A percentile compares a stretch with the other conserved stretches of the same genome.
Evolutionary conservation across 805 yeast genomes (phyloP).

Genomic region (Candida nemodendra): DNA sequence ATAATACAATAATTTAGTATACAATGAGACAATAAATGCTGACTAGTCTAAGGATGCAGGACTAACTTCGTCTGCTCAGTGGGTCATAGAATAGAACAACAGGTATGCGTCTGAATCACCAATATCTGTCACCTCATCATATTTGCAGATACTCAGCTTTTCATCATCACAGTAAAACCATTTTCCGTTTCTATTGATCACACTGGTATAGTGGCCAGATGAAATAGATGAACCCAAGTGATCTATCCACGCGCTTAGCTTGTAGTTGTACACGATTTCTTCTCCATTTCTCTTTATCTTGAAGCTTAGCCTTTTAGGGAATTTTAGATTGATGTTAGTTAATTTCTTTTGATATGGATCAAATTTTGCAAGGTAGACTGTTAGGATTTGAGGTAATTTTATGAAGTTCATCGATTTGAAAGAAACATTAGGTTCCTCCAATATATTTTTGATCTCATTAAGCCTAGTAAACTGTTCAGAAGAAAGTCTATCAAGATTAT

Average conservation of each 20-base stretch:
- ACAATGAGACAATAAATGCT: too few species aligned
- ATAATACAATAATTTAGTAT: too few species aligned
- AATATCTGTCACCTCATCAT: slow-evolving; percentile 32
- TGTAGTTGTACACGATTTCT: slow-evolving; percentile 40
- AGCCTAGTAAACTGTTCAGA: slow-evolving; percentile 22
- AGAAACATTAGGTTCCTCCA: slow-evolving; percentile 29
- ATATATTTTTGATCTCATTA: slow-evolving; percentile 14
- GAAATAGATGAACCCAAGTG: slow-evolving; percentile 63
- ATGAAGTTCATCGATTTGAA: slow-evolving; percentile 31
- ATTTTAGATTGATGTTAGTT: slow-evolving; percentile 21
- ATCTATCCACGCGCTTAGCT: slow-evolving; percentile 61
- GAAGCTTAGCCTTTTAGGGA: slow-evolving; percentile 32
- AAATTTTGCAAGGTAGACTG: slow-evolving; percentile 33
- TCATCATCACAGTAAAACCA: slow-evolving; percentile 84
- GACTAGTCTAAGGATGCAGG: too few species aligned
- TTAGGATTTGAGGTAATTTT: slow-evolving; percentile 34
- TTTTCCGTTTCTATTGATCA: slow-evolving; percentile 53
- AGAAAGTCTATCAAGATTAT: slow-evolving; percentile 15
- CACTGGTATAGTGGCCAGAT: slow-evolving; percentile 75
- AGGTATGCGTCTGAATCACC: slow-evolving; percentile 56
- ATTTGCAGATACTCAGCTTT: slow-evolving; percentile 41
- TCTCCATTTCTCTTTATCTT: slow-evolving; percentile 39
- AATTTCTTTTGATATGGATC: slow-evolving; percentile 31
- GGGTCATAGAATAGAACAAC: slow-evolving; percentile 55
- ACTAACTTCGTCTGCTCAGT: too few species aligned